phyloP scores from a whole-genome alignment of 75 land plant species.

The Pseudotsuga menziesii region DNA sequence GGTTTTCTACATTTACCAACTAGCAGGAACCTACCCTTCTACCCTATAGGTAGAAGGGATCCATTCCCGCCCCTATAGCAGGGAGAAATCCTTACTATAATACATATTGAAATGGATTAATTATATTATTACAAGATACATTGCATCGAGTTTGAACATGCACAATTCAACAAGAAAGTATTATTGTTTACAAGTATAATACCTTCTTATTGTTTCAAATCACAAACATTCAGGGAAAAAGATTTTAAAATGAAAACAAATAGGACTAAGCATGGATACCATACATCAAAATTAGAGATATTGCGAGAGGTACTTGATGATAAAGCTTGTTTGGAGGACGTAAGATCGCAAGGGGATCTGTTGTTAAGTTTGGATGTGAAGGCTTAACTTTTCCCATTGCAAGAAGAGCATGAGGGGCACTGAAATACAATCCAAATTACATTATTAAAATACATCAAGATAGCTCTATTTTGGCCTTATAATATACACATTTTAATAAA shows the following conservation, averaged over 20 bases:
- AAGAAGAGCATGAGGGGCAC: constrained; percentile 93
- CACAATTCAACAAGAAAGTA: too few relatives aligned
- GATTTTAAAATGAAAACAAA: background rate
- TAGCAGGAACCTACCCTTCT: too few relatives aligned
- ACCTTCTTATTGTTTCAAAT: background rate
- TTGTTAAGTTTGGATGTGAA: constrained; percentile 68
- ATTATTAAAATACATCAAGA: background rate
- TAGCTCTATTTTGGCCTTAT: background rate
- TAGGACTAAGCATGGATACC: background rate
- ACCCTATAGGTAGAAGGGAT: too few relatives aligned
- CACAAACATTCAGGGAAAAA: background rate
- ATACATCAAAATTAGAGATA: background rate
- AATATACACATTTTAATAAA: background rate
- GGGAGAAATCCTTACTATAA: too few relatives aligned
- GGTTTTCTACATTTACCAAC: too few relatives aligned
- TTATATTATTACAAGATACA: too few relatives aligned
- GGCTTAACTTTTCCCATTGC: constrained; percentile 85
- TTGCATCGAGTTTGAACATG: too few relatives aligned
- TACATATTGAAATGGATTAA: too few relatives aligned
- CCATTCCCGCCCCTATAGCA: too few relatives aligned
- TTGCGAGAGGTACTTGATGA: constrained; percentile 82
- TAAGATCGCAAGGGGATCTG: constrained; percentile 80
- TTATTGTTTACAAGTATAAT: too few relatives aligned
- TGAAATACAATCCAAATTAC: constrained; percentile 26
- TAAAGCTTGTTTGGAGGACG: constrained; percentile 74